Base-by-base conservation (phyloP, 106 monocot species). In the Allium cepa region DNA sequence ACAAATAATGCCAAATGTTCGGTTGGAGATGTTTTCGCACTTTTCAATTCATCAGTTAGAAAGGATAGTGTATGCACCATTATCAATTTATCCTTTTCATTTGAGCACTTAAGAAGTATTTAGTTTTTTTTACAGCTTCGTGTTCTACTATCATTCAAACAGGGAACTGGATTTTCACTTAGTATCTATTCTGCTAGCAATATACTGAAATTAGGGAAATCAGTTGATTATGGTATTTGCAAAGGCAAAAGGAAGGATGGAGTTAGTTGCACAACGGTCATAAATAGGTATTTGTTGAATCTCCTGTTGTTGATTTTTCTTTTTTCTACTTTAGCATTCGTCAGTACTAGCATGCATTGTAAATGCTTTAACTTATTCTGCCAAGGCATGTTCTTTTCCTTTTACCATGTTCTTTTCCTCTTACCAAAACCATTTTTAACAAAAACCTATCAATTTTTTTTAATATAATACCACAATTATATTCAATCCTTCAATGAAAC, bases 211-310 rank as follows among this genome's bases (percentile, higher is more conserved):
- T 59, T 97, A 62, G 97, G 97, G 45, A 82, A 67, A 28, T 86
- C 97, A 1, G 82, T 76, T 18, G 97, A 92, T 71, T 87, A 78
- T 83, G 88, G 88, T 28, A 26, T 89, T 26, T 97, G 97, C 67
- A 89, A 80, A 77, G 89, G 92, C 14, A 89, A 92, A 69, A 86
- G 92, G 72, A 92, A 92, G 78, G 97, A 97, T 75, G 97, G 92
- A 49, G 55, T 79, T 51, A 64, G 81, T 75, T 97, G 97, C 74
- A 89, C 86, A 10, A 97, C 89, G 86, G 76, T 71, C 48, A 87
- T 97, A 74, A 87, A 92, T 71, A 97, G 75, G 97, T 97, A 89
- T 47, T 80, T 66, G 48, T 51, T 7, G 52, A 52, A 27, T 67
- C 53, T 67, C 26, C 46, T 56, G 46, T 7, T 5, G 5, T 36